Base-by-base conservation (phyloP, 352 stramenopile genomes). In the Phytophthora citrophthora region DNA sequence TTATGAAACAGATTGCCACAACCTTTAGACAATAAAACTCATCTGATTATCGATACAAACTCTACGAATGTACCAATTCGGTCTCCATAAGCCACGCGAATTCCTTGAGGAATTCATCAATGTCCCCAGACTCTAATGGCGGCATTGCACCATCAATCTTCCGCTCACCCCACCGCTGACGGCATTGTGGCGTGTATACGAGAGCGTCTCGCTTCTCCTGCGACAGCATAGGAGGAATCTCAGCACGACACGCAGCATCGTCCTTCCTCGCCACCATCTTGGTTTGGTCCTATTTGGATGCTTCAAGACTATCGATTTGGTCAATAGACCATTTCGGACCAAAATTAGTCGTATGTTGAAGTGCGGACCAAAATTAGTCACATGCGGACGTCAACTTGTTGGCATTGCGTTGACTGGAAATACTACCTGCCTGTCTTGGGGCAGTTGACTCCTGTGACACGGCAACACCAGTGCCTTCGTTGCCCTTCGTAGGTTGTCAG, bases 91-190 rank as follows among this genome's bases (percentile, higher is more conserved):
- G 58, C 26, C 68, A 77, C 27, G 76, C 70, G 27, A 70, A 76
- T 52, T 74, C 60, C n/a, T 59, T 68, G 13, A 91, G 55, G 45
- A 87, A 93, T 57, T 88, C 71, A 34, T 68, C 54, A 15, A 91
- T 68, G 34, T 84, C 72, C 61, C 71, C 64, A 36, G 72, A 51
- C 10, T 62, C 56, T 29, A 80, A 56, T 18, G 38, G 53, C 36
- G 63, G 39, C 10, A 63, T 56, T 40, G 64, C 48, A 12, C 13
- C 54, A 26, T 53, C 54, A 20, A 24, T 26, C 11, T 54, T 47
- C 10, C 49, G 59, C 47, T 62, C 23, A 6, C 71, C 75, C 81
- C 81, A 92, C 24, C 68, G 73, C 54, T 89, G 76, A 2, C 51
- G 68, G 39, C 61, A 83, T 23, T 51, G 70, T 8, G 58, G 59